Evolutionary conservation across 345 rosid species (phyloP), one percentile per base, ranked within the genome.

Genomic region (Microthlaspi erraticum): DNA sequence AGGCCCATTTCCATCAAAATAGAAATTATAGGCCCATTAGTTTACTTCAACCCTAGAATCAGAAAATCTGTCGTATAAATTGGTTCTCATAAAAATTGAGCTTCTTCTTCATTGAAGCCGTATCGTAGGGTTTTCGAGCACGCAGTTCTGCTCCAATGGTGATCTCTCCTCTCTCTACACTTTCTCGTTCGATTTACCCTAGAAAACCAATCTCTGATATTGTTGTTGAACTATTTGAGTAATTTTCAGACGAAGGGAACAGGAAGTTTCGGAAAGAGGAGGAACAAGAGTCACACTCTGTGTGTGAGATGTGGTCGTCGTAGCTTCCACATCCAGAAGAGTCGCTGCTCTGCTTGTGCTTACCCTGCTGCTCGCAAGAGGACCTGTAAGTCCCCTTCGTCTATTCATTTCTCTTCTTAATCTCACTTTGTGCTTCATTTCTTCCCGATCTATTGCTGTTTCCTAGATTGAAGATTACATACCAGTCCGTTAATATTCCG

Each of bases 311-410:
- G 98, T 55, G 97, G 98, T 56, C 97, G 98, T 71, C 97, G 97
- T 66, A 91, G 97, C 75, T 94, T 91, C 80, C 99, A 94, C 80
- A 90, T 94, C 64, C 98, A 94, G 83, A 94, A 94, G 89, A 91
- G 99, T 72, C 97, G 98, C 1, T 94, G 98, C 80, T 38, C 90
- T 2, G 97, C 92, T 38, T 94, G 99, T 61, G 99, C 82, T 32
- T 91, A 78, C 83, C 99, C 99, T 0, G 96, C 96, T n/a, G 98
- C 99, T 37, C 99, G 99, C 88, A 83, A 82, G 90, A 88, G 99
- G 80, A 94, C 61, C 39, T 94, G 99, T 94, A 84, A 63, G 86
- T 2, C 0, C 34, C 34, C 36, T 26, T 51, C 41, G 38, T 45
- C 19, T 14, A 10, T 14, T 12, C 29, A 26, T 26, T 26, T 26